Base-by-base conservation (phyloP, 1,284 basidiomycete species). In the Moesziomyces sp. region DNA sequence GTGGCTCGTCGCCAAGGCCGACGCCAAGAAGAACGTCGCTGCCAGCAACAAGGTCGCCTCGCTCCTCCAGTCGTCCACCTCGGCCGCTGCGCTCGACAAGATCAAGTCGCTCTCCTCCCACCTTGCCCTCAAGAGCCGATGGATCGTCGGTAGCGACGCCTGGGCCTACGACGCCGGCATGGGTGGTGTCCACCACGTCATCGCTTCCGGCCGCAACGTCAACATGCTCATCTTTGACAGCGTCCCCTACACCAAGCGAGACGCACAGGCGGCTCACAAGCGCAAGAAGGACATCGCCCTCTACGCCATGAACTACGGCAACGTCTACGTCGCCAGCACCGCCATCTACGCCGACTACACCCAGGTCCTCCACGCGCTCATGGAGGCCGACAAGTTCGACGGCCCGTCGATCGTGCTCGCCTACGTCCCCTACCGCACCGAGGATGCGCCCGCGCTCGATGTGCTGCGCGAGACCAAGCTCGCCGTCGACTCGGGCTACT, bases 241-340 rank as follows among this genome's bases (percentile, higher is more conserved):
- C 19, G 87, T 92, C 14, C 93, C 97, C 1, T 97, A 96, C 86
- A 89, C 92, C 9, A 85, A 89, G 45, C 90, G 93, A 52, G 73
- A 84, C 55, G 62, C 76, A 7, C 70, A 81, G 50, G 79, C 78
- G 3, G 66, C 82, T 24, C 62, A 81, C 61, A 79, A 83, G 78
- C 79, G 82, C 53, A 84, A 84, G 68, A 84, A 84, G 70, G 82
- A 84, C 66, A 78, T 84, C 45, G 82, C 77, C 42, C 70, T 84
- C 33, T 99, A 99, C 83, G 97, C 96, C 14, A 96, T 99, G 93
- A 97, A 97, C 86, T 93, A 97, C 84, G 96, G 96, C 18, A 92
- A 94, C 82, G 93, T 94, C 61, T 99, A 94, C 84, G 96, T 97
- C 58, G 94, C 94, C 11, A 94, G 92, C 80, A 90, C 97, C 43